Evolutionary conservation across 1,284 basidiomycete genomes (phyloP).

Genomic region (Trichosporon ovoides): DNA sequence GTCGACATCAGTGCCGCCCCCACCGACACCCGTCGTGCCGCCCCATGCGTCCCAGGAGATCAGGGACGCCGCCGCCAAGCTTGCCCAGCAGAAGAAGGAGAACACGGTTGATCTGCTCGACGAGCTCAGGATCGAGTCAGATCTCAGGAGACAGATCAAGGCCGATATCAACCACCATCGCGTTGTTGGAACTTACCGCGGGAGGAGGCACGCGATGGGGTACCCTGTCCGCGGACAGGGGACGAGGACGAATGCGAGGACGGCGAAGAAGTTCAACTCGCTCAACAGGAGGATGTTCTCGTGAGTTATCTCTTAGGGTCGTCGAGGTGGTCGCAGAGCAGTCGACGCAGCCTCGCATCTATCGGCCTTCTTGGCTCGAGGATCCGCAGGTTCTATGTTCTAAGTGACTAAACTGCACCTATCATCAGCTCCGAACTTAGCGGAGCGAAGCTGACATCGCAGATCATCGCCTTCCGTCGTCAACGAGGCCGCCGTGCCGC

Average conservation of each 20-base stretch:
- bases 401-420: too few species aligned
- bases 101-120: constrained; percentile 50
- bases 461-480: not conserved
- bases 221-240: constrained; percentile 55
- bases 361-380: too few species aligned
- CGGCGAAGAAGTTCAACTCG: constrained; percentile 54
- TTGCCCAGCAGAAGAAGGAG: constrained; percentile 8
- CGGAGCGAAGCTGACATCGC: not conserved
- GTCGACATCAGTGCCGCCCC: constrained; percentile 33
- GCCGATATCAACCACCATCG: constrained; percentile 55
- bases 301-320: too few species aligned
- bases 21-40: constrained; percentile 34
- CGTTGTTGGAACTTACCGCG: constrained; percentile 53
- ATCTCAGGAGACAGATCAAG: constrained; percentile 38
- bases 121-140: too few species aligned
- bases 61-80: not conserved
- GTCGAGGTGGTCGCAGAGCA: too few species aligned
- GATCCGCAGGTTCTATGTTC: too few species aligned
- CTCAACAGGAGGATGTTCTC: constrained; percentile 10
- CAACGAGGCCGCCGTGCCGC: constrained; percentile 12
- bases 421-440: too few species aligned
- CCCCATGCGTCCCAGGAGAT: constrained; percentile 1
- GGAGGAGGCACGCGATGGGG: constrained; percentile 52
- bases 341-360: too few species aligned
- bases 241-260: constrained; percentile 53